Evolutionary conservation across 768 basidiomycete species (phyloP).

Genomic region (Kwoniella shandongensis): DNA sequence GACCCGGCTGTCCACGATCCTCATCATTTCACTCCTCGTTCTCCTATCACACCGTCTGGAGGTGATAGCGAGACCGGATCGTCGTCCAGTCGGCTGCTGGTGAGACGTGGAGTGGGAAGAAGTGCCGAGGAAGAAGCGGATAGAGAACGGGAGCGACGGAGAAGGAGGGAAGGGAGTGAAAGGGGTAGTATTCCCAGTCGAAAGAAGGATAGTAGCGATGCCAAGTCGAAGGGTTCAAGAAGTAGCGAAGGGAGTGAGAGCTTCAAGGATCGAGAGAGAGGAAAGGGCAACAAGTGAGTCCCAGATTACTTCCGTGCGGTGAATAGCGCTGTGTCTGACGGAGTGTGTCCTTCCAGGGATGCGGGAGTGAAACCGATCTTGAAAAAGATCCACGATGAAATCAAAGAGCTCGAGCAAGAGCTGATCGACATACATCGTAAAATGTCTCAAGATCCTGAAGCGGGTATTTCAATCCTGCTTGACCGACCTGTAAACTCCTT

Average conservation of each 20-base stretch:
- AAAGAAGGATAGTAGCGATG: conserved; percentile 37
- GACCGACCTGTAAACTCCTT: conserved; percentile 24
- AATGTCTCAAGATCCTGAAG: conserved; percentile 60
- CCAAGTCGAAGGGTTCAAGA: conserved; percentile 41
- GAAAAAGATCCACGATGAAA: conserved; percentile 67
- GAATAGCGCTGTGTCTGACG: conserved; percentile 58
- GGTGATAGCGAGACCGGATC: neutral
- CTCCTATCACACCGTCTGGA: conserved; percentile 9
- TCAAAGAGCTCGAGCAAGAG: conserved; percentile 74
- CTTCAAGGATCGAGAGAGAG: conserved; percentile 53
- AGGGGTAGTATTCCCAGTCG: conserved; percentile 35
- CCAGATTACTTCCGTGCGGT: conserved; percentile 2
- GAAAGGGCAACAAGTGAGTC: conserved; percentile 52
- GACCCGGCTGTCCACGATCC: conserved; percentile 91
- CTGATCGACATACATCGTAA: conserved; percentile 76
- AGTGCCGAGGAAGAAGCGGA: conserved; percentile 50
- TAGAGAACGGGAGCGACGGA: conserved; percentile 48
- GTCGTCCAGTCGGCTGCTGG: conserved; percentile 11
- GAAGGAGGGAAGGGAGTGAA: conserved; percentile 53
- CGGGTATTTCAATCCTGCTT: conserved; percentile 31
- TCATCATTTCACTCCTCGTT: conserved; percentile 64
- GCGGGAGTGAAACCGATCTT: conserved; percentile 57
- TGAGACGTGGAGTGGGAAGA: conserved; percentile 19
- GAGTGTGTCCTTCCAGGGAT: conserved; percentile 55
- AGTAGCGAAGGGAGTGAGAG: conserved; percentile 54